phyloP scores from a whole-genome alignment of 305 asterid species.

The Fraxinus floribunda region DNA sequence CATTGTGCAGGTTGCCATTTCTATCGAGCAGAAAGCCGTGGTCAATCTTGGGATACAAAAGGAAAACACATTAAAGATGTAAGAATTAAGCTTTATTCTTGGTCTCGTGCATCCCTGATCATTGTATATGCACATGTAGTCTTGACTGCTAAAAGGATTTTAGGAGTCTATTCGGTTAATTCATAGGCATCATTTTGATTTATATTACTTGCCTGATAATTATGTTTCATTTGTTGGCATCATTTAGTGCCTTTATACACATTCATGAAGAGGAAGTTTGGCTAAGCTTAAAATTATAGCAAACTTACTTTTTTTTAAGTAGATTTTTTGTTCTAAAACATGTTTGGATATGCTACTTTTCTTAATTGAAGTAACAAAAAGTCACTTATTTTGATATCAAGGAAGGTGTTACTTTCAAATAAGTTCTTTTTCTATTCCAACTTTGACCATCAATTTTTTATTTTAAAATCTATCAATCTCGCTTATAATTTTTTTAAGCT shows the following conservation, averaged over 20 bases:
- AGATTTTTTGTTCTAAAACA: too few species aligned
- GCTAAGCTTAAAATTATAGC: too few species aligned
- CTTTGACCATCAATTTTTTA: neutral
- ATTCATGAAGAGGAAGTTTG: too few species aligned
- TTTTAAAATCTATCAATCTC: neutral
- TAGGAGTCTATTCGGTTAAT: neutral
- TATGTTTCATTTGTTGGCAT: neutral
- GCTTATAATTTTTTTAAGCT: neutral
- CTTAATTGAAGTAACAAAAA: neutral
- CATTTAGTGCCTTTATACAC: neutral
- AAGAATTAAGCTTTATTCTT: conserved; percentile 28
- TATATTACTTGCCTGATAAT: neutral
- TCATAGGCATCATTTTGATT: neutral
- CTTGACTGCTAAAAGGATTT: neutral
- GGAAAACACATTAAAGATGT: conserved; percentile 87
- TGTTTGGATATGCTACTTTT: neutral
- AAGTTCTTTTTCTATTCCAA: neutral
- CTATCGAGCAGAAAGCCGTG: conserved; percentile 82
- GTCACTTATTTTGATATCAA: neutral
- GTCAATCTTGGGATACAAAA: conserved; percentile 67
- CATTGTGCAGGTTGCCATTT: conserved; percentile 86
- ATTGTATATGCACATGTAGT: neutral
- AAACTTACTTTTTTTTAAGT: too few species aligned
- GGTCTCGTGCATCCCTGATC: neutral
- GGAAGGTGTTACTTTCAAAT: too few species aligned